phyloP scores from a whole-genome alignment of 1,284 basidiomycete genomes.

The Taiwanofungus camphoratus region DNA sequence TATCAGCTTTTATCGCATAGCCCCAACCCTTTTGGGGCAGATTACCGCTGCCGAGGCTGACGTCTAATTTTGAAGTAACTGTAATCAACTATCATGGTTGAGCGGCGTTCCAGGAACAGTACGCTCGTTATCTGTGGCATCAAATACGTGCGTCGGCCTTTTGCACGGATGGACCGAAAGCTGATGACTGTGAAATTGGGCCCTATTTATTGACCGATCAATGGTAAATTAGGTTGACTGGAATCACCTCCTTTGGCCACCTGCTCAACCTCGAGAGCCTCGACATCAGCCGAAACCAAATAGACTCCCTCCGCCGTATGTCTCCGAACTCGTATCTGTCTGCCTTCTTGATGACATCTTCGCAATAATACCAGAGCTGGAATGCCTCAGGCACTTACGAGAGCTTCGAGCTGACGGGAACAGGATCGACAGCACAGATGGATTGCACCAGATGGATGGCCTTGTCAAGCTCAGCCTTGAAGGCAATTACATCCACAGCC shows the following conservation, averaged over 20 bases:
- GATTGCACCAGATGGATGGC: constrained; percentile 73
- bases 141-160: constrained; percentile 56
- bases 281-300: constrained; percentile 87
- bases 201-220: constrained; percentile 1
- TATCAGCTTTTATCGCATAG: too few species aligned
- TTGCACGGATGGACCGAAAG: neutral
- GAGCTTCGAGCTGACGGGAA: constrained; percentile 90
- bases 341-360: constrained; percentile 12
- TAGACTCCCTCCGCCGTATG: constrained; percentile 84
- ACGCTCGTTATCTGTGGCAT: constrained; percentile 75
- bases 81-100: constrained; percentile 81
- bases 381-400: constrained; percentile 78
- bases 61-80: constrained; percentile 46
- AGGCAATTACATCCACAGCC: constrained; percentile 63
- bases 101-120: constrained; percentile 79
- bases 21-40: neutral
- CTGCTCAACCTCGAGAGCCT: constrained; percentile 82
- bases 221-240: constrained; percentile 53
- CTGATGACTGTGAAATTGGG: constrained; percentile 3
- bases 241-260: constrained; percentile 86
- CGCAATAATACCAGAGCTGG: constrained; percentile 61
- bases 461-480: constrained; percentile 82
- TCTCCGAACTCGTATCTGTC: constrained; percentile 21
- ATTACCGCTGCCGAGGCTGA: constrained; percentile 9
- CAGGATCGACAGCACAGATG: constrained; percentile 70